Percentiles rank a stretch among this genome's conserved stretches.
Evolutionary conservation across 805 yeast species (phyloP).

Genomic region (Cyberlindnera maritima): DNA sequence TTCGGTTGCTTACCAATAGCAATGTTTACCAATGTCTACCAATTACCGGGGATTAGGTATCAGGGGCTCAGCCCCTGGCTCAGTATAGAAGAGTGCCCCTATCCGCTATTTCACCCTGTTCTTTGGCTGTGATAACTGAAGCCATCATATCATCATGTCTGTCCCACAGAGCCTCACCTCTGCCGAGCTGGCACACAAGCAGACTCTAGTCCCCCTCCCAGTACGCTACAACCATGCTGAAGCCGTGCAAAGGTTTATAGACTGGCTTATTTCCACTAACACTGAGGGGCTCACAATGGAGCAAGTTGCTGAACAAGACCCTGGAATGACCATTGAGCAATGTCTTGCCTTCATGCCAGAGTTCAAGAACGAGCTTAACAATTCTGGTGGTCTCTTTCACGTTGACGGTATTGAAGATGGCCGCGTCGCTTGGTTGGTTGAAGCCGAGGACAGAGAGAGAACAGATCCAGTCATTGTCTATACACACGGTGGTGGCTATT

Average conservation of each 20-base stretch:
- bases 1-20: too few relatives aligned
- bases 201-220: neutral
- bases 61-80: too few relatives aligned
- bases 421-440: conserved; percentile 19
- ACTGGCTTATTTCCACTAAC: neutral
- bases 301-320: conserved; percentile 3
- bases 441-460: conserved; percentile 27
- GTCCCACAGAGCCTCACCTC: neutral
- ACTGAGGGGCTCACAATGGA: conserved; percentile 5
- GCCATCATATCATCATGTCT: too few relatives aligned
- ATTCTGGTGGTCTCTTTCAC: conserved; percentile 2
- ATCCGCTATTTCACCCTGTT: too few relatives aligned
- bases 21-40: too few relatives aligned
- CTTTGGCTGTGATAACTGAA: too few relatives aligned
- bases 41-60: too few relatives aligned
- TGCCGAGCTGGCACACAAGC: conserved; percentile 1
- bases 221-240: conserved; percentile 2
- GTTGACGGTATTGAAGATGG: conserved; percentile 9
- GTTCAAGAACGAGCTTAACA: neutral
- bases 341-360: conserved; percentile 1
- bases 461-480: conserved; percentile 20
- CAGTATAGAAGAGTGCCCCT: too few relatives aligned
- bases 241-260: neutral
- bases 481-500: conserved; percentile 22
- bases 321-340: conserved; percentile 4